Evolutionary conservation across 805 yeast genomes (phyloP).

Genomic region (Lachancea kluyveri): DNA sequence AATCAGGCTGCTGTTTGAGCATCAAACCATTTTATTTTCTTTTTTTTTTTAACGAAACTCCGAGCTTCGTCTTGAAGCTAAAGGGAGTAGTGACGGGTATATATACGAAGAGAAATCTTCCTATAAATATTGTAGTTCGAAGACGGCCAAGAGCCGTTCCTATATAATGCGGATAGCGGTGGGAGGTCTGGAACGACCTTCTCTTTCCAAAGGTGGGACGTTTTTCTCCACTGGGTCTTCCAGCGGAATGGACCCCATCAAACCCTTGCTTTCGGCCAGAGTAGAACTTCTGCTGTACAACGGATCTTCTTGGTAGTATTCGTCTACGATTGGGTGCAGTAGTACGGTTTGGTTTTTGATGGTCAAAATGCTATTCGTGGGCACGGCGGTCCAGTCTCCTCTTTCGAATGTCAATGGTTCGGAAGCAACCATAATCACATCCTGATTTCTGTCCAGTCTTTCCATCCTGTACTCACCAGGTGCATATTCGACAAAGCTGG

Average conservation of each 20-base stretch:
- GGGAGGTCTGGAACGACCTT: conserved; percentile 47
- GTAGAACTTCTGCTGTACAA: conserved; percentile 63
- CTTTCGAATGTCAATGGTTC: conserved; percentile 96
- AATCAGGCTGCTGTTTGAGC: too few relatives aligned
- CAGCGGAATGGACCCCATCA: conserved; percentile 85
- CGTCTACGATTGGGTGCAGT: conserved; percentile 86
- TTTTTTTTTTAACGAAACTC: too few relatives aligned
- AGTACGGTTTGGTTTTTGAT: conserved; percentile 81
- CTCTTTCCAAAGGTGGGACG: conserved; percentile 76
- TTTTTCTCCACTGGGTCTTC: conserved; percentile 43
- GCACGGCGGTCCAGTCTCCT: conserved; percentile 96
- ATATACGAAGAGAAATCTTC: too few relatives aligned
- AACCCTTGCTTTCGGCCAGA: conserved; percentile 85
- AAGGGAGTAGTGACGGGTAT: too few relatives aligned
- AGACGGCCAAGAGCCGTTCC: background rate
- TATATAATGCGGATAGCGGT: conserved; percentile 6
- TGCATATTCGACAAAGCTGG: conserved; percentile 80
- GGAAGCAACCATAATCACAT: conserved; percentile 92
- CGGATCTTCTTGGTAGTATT: conserved; percentile 74
- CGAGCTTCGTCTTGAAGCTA: too few relatives aligned
- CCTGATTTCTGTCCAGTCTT: conserved; percentile 84
- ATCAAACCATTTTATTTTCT: too few relatives aligned
- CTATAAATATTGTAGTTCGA: background rate
- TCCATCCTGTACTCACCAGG: conserved; percentile 95
- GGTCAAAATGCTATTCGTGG: conserved; percentile 82